phyloP scores from a whole-genome alignment of 805 yeast genomes.

The Metschnikowia lunata region DNA sequence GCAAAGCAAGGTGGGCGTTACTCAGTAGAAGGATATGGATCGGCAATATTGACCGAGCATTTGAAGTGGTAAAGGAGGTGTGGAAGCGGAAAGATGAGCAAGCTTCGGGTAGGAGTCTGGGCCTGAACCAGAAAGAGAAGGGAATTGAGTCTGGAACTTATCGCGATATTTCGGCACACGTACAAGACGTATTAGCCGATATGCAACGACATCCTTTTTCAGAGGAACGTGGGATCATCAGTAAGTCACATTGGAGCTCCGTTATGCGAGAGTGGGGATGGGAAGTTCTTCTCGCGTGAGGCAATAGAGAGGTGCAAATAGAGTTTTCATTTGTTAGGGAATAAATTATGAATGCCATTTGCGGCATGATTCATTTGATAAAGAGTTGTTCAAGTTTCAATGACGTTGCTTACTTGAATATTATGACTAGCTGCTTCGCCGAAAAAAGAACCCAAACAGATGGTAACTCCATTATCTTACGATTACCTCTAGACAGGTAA shows the following conservation, averaged over 20 bases:
- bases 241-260: slow-evolving; percentile 61
- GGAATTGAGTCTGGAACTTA: slow-evolving; percentile 13
- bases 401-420: no score
- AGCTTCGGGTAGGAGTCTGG: no score
- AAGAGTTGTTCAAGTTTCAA: no score
- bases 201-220: slow-evolving; percentile 29
- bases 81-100: slow-evolving; percentile 58
- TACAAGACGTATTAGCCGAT: slow-evolving; percentile 41
- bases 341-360: no score
- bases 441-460: no score
- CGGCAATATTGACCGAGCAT: slow-evolving; percentile 61
- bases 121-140: no score
- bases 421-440: no score
- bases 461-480: no score
- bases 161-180: slow-evolving; percentile 23
- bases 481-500: no score
- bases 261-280: slow-evolving; percentile 76
- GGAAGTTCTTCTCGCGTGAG: slow-evolving; percentile 51
- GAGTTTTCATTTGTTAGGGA: no score
- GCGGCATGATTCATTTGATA: no score
- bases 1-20: slow-evolving; percentile 52
- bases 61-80: slow-evolving; percentile 67
- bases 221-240: slow-evolving; percentile 37
- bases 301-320: no score
- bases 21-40: slow-evolving; percentile 54